Evolutionary conservation across 1,139 yeast genomes (phyloP).

Genomic region (Sugiyamaella pinicola): DNA sequence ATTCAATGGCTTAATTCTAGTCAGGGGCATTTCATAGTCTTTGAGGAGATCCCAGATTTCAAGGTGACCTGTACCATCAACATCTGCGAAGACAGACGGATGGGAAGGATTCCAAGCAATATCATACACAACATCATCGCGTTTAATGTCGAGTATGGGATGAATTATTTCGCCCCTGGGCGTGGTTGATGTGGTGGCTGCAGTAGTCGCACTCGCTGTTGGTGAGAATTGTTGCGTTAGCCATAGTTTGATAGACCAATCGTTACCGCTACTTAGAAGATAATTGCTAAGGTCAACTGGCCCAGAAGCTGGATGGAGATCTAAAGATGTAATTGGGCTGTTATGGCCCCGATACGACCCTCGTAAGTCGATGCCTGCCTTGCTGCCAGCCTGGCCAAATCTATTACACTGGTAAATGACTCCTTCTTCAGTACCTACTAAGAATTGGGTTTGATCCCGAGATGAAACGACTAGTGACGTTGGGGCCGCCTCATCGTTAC

Average conservation of each 20-base stretch:
- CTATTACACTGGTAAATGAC: conserved; percentile 48
- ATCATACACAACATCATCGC: conserved; percentile 49
- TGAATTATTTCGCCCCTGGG: conserved; percentile 17
- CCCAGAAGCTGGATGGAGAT: conserved; percentile 40
- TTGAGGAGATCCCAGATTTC: conserved; percentile 58
- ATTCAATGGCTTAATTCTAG: conserved; percentile 33
- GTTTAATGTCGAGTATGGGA: conserved; percentile 39
- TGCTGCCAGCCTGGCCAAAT: conserved; percentile 42
- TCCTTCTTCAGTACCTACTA: conserved; percentile 54
- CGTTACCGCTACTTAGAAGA: conserved; percentile 45
- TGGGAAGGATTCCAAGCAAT: conserved; percentile 49
- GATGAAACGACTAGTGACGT: conserved; percentile 41
- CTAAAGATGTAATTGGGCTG: conserved; percentile 44
- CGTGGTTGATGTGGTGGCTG: conserved; percentile 2
- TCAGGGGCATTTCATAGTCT: conserved; percentile 47
- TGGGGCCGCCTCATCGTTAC: conserved; percentile 48
- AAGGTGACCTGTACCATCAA: conserved; percentile 52
- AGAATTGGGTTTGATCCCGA: conserved; percentile 44
- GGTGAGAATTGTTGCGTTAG: conserved; percentile 26
- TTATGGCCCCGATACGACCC: conserved; percentile 41
- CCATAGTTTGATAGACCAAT: conserved; percentile 51
- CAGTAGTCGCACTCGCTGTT: conserved; percentile 2
- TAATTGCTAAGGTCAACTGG: conserved; percentile 40
- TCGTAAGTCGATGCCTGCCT: conserved; percentile 41
- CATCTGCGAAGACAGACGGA: conserved; percentile 52